Conservation (phyloP, 441 rosid genomes). For the Arabidopsis lyrata region DNA sequence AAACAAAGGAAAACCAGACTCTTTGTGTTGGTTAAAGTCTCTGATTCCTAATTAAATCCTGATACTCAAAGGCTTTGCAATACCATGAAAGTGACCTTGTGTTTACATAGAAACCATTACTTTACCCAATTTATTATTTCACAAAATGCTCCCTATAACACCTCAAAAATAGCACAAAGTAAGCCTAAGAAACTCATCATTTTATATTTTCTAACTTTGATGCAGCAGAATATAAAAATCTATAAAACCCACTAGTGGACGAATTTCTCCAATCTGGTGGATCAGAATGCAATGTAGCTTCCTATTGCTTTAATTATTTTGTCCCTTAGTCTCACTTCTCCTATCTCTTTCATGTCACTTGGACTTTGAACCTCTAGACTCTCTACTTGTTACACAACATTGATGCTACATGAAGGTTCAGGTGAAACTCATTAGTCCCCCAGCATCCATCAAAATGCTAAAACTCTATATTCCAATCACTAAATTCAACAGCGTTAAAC, state of each 20-base stretch:
- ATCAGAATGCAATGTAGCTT: constrained; percentile 21
- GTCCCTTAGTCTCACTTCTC: constrained; percentile 5
- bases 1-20: constrained; percentile 3
- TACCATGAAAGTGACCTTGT: not conserved
- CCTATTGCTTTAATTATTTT: not conserved
- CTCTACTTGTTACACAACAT: constrained; percentile 20
- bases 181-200: constrained; percentile 17
- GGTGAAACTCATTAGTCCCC: constrained; percentile 9
- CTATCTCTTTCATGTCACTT: not conserved
- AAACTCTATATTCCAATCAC: not conserved
- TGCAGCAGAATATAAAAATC: constrained; percentile 12
- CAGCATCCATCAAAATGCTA: not conserved
- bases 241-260: constrained; percentile 26
- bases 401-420: not conserved
- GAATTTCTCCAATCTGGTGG: constrained; percentile 2
- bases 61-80: not conserved
- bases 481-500: not conserved
- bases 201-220: not conserved
- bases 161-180: constrained; percentile 1
- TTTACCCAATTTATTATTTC: not conserved
- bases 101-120: not conserved
- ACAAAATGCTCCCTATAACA: not conserved
- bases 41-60: not conserved
- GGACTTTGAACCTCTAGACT: not conserved
- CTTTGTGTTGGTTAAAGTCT: not conserved